A percentile compares a stretch with the other conserved stretches of the same genome.
Evolutionary conservation across 345 rosid species (phyloP).

Genomic region (Brassica incana): DNA sequence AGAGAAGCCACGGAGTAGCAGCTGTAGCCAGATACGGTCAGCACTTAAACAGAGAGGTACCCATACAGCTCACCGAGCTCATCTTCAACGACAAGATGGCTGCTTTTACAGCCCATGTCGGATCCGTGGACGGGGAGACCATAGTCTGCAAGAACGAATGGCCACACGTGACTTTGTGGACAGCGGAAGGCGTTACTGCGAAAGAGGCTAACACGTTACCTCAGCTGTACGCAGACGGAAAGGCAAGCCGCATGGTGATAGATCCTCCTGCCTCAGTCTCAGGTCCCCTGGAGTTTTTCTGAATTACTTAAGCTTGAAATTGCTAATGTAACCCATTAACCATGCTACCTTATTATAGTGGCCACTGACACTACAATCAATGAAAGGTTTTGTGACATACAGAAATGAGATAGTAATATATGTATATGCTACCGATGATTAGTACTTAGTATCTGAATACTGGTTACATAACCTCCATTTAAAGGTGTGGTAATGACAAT

Average conservation of each 20-base stretch:
- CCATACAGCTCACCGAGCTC: constrained; percentile 69
- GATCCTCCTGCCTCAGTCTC: constrained; percentile 61
- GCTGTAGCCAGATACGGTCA: constrained; percentile 70
- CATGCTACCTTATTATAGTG: background rate
- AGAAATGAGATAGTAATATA: background rate
- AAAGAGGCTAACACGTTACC: constrained; percentile 79
- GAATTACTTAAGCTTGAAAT: constrained; percentile 23
- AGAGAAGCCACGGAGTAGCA: constrained; percentile 83
- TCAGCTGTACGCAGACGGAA: constrained; percentile 61
- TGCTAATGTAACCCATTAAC: constrained; percentile 12
- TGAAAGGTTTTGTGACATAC: background rate
- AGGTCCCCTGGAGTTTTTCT: constrained; percentile 75
- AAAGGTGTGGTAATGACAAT: background rate
- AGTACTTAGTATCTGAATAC: background rate
- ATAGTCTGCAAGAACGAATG: constrained; percentile 68
- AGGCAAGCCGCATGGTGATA: constrained; percentile 66
- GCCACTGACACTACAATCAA: background rate
- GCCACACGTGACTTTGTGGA: constrained; percentile 94
- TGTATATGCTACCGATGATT: background rate
- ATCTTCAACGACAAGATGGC: constrained; percentile 74
- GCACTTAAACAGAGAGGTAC: constrained; percentile 52
- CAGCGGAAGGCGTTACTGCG: constrained; percentile 61
- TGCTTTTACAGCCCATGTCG: constrained; percentile 68
- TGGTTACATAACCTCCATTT: no score
- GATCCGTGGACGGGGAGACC: constrained; percentile 67